Percentiles rank a stretch among this genome's conserved stretches.
phyloP scores from a whole-genome alignment of 1,284 basidiomycete genomes.

The Leccinum solheimii region DNA sequence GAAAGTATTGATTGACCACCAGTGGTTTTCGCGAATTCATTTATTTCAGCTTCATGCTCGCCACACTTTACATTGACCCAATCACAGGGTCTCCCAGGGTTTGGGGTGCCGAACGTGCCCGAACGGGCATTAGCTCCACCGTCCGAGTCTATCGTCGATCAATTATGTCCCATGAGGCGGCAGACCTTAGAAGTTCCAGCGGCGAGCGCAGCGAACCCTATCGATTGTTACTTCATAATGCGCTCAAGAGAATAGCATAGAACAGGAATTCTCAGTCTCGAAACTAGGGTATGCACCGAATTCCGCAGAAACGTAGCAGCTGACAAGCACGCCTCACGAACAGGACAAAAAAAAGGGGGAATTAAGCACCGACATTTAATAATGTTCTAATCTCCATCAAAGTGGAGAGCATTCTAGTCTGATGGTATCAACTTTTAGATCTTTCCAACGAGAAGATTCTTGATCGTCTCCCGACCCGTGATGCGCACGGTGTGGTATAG shows the following conservation, averaged over 20 bases:
- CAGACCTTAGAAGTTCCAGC: background rate
- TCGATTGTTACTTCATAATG: background rate
- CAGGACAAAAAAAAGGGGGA: background rate
- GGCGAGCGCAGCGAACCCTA: background rate
- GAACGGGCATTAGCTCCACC: background rate
- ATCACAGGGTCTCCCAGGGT: conserved; percentile 1
- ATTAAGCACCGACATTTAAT: background rate
- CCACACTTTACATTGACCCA: background rate
- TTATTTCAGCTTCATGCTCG: background rate
- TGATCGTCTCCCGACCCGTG: conserved; percentile 81
- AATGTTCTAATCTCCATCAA: conserved; percentile 8
- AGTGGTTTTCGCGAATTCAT: background rate
- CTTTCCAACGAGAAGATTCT: conserved; percentile 84
- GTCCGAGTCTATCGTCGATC: conserved; percentile 4
- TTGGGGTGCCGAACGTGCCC: conserved; percentile 3
- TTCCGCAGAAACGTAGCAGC: background rate
- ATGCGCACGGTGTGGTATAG: conserved; percentile 80
- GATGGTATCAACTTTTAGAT: conserved; percentile 49
- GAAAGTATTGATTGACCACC: background rate
- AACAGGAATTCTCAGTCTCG: background rate
- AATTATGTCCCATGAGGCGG: conserved; percentile 5
- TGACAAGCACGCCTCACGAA: background rate
- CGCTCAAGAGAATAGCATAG: background rate
- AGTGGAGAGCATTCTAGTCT: background rate
- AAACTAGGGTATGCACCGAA: conserved; percentile 1